These are phyloP conservation scores for Ambrosiella xylebori DNA, from an alignment of 2,329 filamentous ascomycete species.

Conservation along the genomic window DNA sequence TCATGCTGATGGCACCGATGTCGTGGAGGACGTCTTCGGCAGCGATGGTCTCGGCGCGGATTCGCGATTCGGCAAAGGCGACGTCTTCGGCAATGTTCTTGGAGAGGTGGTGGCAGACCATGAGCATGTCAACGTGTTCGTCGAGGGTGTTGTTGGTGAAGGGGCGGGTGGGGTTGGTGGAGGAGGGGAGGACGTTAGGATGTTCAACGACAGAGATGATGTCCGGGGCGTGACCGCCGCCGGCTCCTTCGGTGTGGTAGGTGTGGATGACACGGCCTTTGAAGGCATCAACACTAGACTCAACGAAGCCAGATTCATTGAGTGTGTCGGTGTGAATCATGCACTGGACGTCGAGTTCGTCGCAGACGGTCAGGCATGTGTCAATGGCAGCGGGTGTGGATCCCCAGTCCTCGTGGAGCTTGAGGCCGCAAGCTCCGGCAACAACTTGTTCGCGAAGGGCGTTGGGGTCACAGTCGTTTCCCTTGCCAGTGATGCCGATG, in stretches of 20 bases:
- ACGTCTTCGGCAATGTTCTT: constrained; percentile 91
- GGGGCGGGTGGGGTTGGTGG: constrained; percentile 81
- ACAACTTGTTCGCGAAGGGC: constrained; percentile 64
- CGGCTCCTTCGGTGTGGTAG: constrained; percentile 91
- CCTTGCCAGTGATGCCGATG: constrained; percentile 81
- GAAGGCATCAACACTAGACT: constrained; percentile 74
- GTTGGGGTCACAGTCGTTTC: constrained; percentile 58
- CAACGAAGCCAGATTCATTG: constrained; percentile 94
- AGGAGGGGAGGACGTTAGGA: constrained; percentile 72
- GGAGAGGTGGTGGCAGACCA: constrained; percentile 91
- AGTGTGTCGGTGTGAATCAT: constrained; percentile 92
- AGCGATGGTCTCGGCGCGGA: constrained; percentile 88
- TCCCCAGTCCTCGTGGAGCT: constrained; percentile 95
- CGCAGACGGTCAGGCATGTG: constrained; percentile 67
- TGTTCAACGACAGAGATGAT: constrained; percentile 90
- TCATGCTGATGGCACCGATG: constrained; percentile 90
- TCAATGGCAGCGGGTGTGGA: constrained; percentile 83
- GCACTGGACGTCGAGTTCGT: constrained; percentile 81
- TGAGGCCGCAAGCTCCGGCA: constrained; percentile 78
- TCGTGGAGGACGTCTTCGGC: constrained; percentile 94
- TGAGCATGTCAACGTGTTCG: constrained; percentile 94
- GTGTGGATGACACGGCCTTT: constrained; percentile 82
- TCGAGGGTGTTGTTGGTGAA: constrained; percentile 86
- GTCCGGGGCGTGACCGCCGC: constrained; percentile 86
- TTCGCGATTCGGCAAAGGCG: constrained; percentile 84